These are phyloP conservation scores for Ganoderma leucocontextum DNA, from an alignment of 1,284 basidiomycete species.

Conservation along the genomic window DNA sequence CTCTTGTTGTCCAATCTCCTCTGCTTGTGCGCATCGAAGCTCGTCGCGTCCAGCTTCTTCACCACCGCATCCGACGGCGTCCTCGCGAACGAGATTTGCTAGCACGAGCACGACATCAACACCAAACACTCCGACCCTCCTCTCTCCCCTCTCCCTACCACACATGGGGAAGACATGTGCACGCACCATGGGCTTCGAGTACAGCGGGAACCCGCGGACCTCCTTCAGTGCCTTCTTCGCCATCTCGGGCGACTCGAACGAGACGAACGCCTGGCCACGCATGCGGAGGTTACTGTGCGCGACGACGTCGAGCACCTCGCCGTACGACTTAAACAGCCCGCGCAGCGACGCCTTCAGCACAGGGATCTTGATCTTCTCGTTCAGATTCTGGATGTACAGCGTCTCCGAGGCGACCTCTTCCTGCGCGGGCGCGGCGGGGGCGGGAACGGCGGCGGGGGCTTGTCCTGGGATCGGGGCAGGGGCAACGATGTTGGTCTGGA, in stretches of 20 bases:
- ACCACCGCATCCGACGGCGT: conserved; percentile 92
- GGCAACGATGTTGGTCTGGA: conserved; percentile 39
- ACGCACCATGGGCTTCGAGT: conserved; percentile 94
- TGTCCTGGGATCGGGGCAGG: conserved; percentile 39
- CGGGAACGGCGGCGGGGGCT: conserved; percentile 32
- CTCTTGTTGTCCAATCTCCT: conserved; percentile 84
- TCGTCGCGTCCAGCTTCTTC: conserved; percentile 69
- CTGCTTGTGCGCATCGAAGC: conserved; percentile 81
- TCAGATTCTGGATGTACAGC: conserved; percentile 96
- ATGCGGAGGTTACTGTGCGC: conserved; percentile 95
- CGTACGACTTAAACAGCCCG: conserved; percentile 93
- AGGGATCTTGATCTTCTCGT: conserved; percentile 93
- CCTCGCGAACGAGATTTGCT: conserved; percentile 95
- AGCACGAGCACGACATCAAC: conserved; percentile 8
- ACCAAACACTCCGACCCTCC: neutral
- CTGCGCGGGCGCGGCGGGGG: conserved; percentile 36
- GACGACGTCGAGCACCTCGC: conserved; percentile 90
- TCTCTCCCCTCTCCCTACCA: neutral
- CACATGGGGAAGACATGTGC: neutral
- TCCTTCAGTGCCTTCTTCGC: conserved; percentile 92
- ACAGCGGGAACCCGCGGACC: conserved; percentile 93
- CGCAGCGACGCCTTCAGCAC: conserved; percentile 91
- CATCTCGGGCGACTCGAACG: conserved; percentile 82
- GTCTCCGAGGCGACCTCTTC: conserved; percentile 78
- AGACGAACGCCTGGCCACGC: conserved; percentile 98